phyloP scores from a whole-genome alignment of 192 early-diverging fungal genomes.

The Neocallimastix lanati region DNA sequence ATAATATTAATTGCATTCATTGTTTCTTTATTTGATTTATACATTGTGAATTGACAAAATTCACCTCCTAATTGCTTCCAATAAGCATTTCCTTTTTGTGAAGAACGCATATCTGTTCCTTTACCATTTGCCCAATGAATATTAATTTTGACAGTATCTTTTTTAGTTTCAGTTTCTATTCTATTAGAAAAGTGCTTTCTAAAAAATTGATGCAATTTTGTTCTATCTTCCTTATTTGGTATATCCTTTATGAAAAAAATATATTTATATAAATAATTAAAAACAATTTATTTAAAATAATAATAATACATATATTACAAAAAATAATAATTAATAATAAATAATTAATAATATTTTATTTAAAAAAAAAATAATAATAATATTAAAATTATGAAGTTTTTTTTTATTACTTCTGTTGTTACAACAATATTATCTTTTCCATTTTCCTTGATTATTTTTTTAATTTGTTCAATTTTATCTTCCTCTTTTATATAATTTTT shows the following conservation, averaged over 20 bases:
- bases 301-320: too few species aligned
- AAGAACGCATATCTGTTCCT: conserved; percentile 1
- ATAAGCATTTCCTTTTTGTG: background rate
- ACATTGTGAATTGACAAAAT: conserved; percentile 66
- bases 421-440: conserved; percentile 5
- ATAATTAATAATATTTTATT: conserved; percentile 11
- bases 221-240: conserved; percentile 29
- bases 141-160: conserved; percentile 17
- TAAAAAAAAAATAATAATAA: too few species aligned
- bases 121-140: conserved; percentile 9
- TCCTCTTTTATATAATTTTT: conserved; percentile 1
- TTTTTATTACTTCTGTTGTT: conserved; percentile 3
- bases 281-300: too few species aligned
- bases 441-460: conserved; percentile 3
- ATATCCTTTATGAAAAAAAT: conserved; percentile 9
- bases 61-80: conserved; percentile 50
- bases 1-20: conserved; percentile 61
- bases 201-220: conserved; percentile 26
- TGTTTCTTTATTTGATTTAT: conserved; percentile 86
- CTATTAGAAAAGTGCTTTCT: conserved; percentile 22
- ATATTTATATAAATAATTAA: background rate
- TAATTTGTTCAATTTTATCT: conserved; percentile 5
- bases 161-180: conserved; percentile 23
- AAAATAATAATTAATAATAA: too few species aligned
- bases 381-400: conserved; percentile 6